Evolutionary conservation across 2,329 filamentous ascomycete genomes (phyloP).

Genomic region (Botrytis deweyae): DNA sequence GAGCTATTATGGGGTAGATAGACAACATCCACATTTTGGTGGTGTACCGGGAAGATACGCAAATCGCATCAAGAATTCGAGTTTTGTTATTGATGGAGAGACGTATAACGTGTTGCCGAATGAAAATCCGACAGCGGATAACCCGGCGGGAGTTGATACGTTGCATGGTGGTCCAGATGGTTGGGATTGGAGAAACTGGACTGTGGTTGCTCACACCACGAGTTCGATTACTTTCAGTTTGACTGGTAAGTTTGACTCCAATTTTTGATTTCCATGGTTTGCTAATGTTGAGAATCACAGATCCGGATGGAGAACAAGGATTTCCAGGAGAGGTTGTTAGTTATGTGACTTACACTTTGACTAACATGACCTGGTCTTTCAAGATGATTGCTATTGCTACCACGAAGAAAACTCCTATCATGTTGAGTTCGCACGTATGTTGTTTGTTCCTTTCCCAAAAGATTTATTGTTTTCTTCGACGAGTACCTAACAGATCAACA

Average conservation of each 20-base stretch:
- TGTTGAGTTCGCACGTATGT: constrained; percentile 63
- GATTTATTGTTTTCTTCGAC: background rate
- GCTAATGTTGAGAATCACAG: background rate
- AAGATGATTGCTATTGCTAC: constrained; percentile 70
- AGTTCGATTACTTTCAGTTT: constrained; percentile 74
- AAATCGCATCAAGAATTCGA: constrained; percentile 77
- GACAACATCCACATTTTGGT: constrained; percentile 68
- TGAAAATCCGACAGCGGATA: constrained; percentile 54
- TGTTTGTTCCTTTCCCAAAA: background rate
- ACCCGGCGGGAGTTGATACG: constrained; percentile 58
- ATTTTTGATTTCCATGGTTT: too few relatives aligned
- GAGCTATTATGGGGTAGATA: constrained; percentile 64
- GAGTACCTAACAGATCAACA: constrained; percentile 42
- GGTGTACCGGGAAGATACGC: constrained; percentile 74
- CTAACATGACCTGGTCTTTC: constrained; percentile 66
- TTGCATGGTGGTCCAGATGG: constrained; percentile 69
- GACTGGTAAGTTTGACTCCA: too few relatives aligned
- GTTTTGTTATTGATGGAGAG: constrained; percentile 64
- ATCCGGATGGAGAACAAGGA: constrained; percentile 70
- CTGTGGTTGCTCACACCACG: constrained; percentile 63
- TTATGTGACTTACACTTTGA: constrained; percentile 71
- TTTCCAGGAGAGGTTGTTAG: constrained; percentile 77
- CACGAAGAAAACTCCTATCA: constrained; percentile 77
- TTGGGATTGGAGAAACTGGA: constrained; percentile 71
- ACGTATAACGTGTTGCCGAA: constrained; percentile 61